These are phyloP conservation scores for Psilocybe cyanescens DNA, from an alignment of 768 basidiomycete genomes.

Conservation along the genomic window DNA sequence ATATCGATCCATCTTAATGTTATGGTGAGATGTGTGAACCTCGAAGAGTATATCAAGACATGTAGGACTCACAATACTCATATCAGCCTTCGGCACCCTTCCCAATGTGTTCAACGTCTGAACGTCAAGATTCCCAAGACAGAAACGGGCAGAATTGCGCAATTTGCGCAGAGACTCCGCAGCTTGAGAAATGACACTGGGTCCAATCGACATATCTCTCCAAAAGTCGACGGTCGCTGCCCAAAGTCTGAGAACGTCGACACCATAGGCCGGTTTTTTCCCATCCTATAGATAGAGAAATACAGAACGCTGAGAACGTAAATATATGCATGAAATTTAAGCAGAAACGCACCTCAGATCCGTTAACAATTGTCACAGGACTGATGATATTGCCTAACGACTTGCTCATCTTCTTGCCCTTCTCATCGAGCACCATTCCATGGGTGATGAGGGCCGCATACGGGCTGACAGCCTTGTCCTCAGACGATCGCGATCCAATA, in stretches of 20 bases:
- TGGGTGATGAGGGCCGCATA: constrained; percentile 90
- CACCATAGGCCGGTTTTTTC: constrained; percentile 79
- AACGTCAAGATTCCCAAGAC: constrained; percentile 74
- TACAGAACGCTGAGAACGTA: background rate
- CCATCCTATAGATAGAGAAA: constrained; percentile 49
- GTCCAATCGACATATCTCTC: constrained; percentile 86
- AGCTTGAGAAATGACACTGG: constrained; percentile 73
- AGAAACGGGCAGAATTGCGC: constrained; percentile 84
- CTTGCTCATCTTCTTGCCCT: constrained; percentile 98
- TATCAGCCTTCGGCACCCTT: constrained; percentile 44
- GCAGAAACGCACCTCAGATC: constrained; percentile 61
- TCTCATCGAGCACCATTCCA: constrained; percentile 93
- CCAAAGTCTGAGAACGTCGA: constrained; percentile 90
- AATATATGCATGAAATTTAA: background rate
- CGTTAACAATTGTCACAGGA: constrained; percentile 80
- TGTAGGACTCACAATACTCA: constrained; percentile 63
- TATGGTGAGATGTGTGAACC: background rate
- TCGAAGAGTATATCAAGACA: background rate
- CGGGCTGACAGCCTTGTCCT: constrained; percentile 45
- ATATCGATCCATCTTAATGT: constrained; percentile 75
- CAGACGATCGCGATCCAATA: constrained; percentile 50
- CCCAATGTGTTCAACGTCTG: constrained; percentile 30
- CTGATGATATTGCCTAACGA: constrained; percentile 90
- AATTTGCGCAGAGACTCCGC: constrained; percentile 81
- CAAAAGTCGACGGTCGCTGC: constrained; percentile 90